These are phyloP conservation scores for Phenoliferia sp. DNA, from an alignment of 1,284 basidiomycete species.

Conservation along the genomic window DNA sequence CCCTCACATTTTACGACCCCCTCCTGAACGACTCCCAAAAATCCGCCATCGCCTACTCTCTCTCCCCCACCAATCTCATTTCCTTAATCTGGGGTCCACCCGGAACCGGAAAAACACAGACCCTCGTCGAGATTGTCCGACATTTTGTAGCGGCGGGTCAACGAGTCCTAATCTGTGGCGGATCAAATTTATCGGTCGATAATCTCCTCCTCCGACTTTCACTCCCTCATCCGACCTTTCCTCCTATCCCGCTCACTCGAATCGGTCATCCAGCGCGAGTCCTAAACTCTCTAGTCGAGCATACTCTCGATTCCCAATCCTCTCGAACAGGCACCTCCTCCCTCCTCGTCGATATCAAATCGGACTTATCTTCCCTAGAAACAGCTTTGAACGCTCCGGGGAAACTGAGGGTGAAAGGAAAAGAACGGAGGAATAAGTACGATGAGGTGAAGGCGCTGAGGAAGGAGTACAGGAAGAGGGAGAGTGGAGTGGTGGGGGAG, in stretches of 20 bases:
- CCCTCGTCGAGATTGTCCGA: conserved; percentile 81
- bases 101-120: conserved; percentile 86
- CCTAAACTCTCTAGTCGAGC: conserved; percentile 65
- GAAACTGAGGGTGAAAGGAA: conserved; percentile 67
- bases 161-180: conserved; percentile 75
- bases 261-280: conserved; percentile 92
- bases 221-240: neutral
- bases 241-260: conserved; percentile 54
- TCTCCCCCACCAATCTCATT: conserved; percentile 64
- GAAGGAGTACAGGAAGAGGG: conserved; percentile 88
- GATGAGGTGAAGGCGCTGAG: conserved; percentile 81
- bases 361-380: conserved; percentile 68
- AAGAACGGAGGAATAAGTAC: conserved; percentile 82
- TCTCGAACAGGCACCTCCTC: conserved; percentile 70
- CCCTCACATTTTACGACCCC: conserved; percentile 43
- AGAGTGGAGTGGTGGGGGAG: conserved; percentile 71
- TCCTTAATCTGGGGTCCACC: conserved; percentile 96
- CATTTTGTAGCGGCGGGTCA: conserved; percentile 61
- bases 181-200: conserved; percentile 80
- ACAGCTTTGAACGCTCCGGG: conserved; percentile 62
- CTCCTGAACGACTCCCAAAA: conserved; percentile 78
- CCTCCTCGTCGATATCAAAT: conserved; percentile 76
- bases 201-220: conserved; percentile 40
- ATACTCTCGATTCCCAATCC: conserved; percentile 85
- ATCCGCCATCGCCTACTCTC: conserved; percentile 67